Conservation (phyloP, 352 stramenopile genomes). For the Phytophthora litchii region DNA sequence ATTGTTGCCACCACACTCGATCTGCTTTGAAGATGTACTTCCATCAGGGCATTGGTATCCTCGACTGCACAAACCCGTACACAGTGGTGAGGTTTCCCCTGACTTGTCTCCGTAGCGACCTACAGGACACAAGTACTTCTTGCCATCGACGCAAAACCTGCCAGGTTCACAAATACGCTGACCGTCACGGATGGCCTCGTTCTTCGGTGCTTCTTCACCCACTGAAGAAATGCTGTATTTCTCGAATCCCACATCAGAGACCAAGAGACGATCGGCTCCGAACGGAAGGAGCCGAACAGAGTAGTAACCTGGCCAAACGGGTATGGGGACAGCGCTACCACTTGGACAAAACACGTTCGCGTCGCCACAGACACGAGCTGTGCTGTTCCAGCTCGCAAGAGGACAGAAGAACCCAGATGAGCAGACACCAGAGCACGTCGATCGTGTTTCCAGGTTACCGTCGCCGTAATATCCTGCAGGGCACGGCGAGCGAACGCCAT, state of each 20-base stretch:
- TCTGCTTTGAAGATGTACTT: slow-evolving; percentile 47
- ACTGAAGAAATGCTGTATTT: slow-evolving; percentile 6
- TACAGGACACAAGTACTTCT: slow-evolving; percentile 58
- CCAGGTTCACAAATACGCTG: slow-evolving; percentile 70
- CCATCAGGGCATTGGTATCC: slow-evolving; percentile 72
- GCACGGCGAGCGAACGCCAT: slow-evolving; percentile 58
- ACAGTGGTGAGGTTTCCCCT: slow-evolving; percentile 60
- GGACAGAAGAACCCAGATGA: slow-evolving; percentile 66
- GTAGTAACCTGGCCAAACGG: slow-evolving; percentile 70
- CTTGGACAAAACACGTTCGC: slow-evolving; percentile 64
- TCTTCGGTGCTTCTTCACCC: slow-evolving; percentile 28
- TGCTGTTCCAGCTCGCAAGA: slow-evolving; percentile 58
- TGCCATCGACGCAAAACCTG: slow-evolving; percentile 66
- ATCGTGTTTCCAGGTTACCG: slow-evolving; percentile 33
- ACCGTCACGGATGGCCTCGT: slow-evolving; percentile 42
- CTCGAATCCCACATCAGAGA: slow-evolving; percentile 16
- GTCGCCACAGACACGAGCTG: slow-evolving; percentile 34
- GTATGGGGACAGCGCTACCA: slow-evolving; percentile 56
- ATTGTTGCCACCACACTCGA: slow-evolving; percentile 46
- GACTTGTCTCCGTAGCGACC: slow-evolving; percentile 56
- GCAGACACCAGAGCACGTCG: slow-evolving; percentile 51
- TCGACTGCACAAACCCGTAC: slow-evolving; percentile 58
- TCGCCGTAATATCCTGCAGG: slow-evolving; percentile 55
- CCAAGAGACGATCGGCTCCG: slow-evolving; percentile 7
- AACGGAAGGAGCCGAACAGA: slow-evolving; percentile 34